phyloP scores from a whole-genome alignment of 177 flowering plant genomes.

The Vitis hybrid region DNA sequence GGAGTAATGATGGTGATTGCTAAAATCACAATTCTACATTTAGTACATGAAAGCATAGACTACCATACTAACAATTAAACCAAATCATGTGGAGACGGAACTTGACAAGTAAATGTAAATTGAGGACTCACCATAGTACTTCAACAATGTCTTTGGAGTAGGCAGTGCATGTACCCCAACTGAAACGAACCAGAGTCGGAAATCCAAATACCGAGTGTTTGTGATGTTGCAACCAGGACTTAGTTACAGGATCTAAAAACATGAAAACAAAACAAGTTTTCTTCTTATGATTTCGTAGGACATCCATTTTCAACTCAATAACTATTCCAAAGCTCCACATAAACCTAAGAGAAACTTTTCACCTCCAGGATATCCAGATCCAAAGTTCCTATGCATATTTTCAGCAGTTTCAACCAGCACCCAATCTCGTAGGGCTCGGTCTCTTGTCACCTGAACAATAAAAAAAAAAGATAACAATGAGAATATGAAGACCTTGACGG shows the following conservation, averaged over 20 bases:
- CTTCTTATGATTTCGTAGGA: not conserved
- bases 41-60: no score
- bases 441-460: conserved; percentile 76
- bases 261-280: conserved; percentile 3
- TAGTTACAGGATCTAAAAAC: conserved; percentile 77
- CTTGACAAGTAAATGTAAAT: not conserved
- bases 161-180: conserved; percentile 94
- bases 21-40: no score
- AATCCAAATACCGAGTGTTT: conserved; percentile 85
- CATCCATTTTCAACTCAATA: not conserved
- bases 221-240: conserved; percentile 84
- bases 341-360: not conserved
- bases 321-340: no score
- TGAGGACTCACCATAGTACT: conserved; percentile 71
- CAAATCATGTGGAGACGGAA: no score
- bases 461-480: conserved; percentile 1
- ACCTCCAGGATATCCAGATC: conserved; percentile 99
- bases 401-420: conserved; percentile 78
- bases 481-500: not conserved
- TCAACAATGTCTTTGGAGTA: conserved; percentile 61
- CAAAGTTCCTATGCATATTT: conserved; percentile 70
- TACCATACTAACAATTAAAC: no score
- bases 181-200: conserved; percentile 89
- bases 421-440: conserved; percentile 75
- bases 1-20: no score